Evolutionary conservation across 495 filamentous ascomycete genomes (phyloP), one percentile per base, ranked within the genome.

Genomic region (Aspergillus carlsbadensis): DNA sequence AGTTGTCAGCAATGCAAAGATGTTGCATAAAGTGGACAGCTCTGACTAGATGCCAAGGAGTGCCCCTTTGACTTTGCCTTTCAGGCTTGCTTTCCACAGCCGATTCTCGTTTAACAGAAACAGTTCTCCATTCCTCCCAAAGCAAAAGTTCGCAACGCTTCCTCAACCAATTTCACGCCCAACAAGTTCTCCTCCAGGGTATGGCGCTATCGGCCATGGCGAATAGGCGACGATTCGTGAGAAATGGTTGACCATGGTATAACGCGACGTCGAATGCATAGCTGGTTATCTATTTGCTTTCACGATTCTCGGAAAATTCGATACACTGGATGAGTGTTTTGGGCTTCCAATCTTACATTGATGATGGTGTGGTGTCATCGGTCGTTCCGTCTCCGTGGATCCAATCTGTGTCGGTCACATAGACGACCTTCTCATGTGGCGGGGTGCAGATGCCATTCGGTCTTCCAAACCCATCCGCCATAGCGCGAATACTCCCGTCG

Each of bases 391-490:
- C 69, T 0, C 67, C 79, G 18, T 71, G 70, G 14, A 69, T 58
- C 15, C 70, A 54, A 17, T 78, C 81, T 2, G 80, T 84, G 66
- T 87, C 84, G 31, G 81, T 77, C 6, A 87, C 59, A 57, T 87
- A 85, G 1, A 76, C 69, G 29, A 74, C 65, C 4, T 67, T 65
- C 46, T 81, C 81, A 61, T 73, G 71, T 15, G 81, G 81, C 3
- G 77, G 81, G 56, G 85, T 85, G 5, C 70, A 70, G 54, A 85
- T 78, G 14, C 83, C 83, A 62, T 87, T 87, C 3, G 79, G 79
- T 59, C 71, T 74, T 8, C 62, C 71, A 61, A 85, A 81, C 0
- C 77, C 80, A 63, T 85, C 83, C 0, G 82, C 82, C 17, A 81
- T 77, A 13, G 78, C 77, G 11, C 72, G 68, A 26, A 84, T 70